A percentile compares a stretch with the other conserved stretches of the same genome.
phyloP scores from a whole-genome alignment of 495 filamentous ascomycete genomes.

The Ascodesmis nigricans region DNA sequence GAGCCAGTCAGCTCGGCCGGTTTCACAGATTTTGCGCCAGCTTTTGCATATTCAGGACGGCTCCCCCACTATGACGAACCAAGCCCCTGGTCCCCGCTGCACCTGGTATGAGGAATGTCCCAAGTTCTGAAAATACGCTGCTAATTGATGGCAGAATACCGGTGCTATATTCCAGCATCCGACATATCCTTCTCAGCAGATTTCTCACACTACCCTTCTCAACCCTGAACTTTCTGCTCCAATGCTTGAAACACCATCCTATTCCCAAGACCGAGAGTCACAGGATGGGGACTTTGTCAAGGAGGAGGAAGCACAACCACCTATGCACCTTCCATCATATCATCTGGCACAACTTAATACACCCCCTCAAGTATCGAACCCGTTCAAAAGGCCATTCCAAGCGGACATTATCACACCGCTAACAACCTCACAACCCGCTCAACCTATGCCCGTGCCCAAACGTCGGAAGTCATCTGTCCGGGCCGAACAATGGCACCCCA shows the following conservation, averaged over 20 bases:
- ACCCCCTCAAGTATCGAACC: constrained; percentile 13
- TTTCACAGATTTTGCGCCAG: no score
- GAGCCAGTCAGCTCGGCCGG: no score
- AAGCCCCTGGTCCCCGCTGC: no score
- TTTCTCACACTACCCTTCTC: constrained; percentile 12
- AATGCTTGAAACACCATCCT: constrained; percentile 16
- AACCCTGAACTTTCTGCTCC: constrained; percentile 10
- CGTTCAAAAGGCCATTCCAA: constrained; percentile 20
- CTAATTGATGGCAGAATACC: no score
- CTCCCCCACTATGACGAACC: no score
- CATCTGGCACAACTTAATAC: constrained; percentile 8
- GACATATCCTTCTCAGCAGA: constrained; percentile 17
- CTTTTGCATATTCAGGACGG: no score
- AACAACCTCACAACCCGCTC: constrained; percentile 13
- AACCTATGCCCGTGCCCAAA: constrained; percentile 13
- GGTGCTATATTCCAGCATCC: no score
- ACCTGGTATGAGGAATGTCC: no score
- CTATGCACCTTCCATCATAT: constrained; percentile 8
- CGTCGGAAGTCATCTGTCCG: constrained; percentile 19
- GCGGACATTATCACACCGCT: constrained; percentile 13
- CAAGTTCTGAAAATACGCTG: no score
- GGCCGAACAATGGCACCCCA: constrained; percentile 23
- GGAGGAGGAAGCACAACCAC: neutral
- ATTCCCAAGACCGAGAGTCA: constrained; percentile 17
- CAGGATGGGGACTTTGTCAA: neutral